Evolutionary conservation across 768 basidiomycete genomes (phyloP), one percentile per base, ranked within the genome.

Genomic region (Mycena capillaripes): DNA sequence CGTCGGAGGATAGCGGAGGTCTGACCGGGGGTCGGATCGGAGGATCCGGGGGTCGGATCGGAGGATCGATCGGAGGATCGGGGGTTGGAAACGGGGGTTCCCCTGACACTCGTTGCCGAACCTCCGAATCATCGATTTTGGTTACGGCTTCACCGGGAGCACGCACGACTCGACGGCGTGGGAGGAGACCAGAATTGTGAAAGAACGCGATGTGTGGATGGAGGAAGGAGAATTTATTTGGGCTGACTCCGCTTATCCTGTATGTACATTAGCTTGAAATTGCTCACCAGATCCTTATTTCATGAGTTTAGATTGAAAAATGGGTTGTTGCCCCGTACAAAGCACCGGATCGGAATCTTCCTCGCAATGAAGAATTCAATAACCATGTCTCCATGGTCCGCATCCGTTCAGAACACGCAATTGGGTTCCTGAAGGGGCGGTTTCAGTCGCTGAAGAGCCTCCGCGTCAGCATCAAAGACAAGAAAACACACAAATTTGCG

Each of bases 381-480:
- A n/a, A n/a, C n/a, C n/a, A n/a, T n/a, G n/a, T n/a, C n/a, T n/a
- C n/a, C n/a, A n/a, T n/a, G n/a, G n/a, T n/a, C n/a, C n/a, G n/a
- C n/a, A n/a, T n/a, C n/a, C n/a, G 7, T 80, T 77, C 57, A 80
- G 81, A 82, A 36, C 81, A 82, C 69, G 71, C 76, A n/a, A 78
- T 82, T 30, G 81, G 81, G 3, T 80, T 65, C 48, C 71, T 81
- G 21, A 82, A 82, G 60, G 82, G 81, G 1, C 74, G 76, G 14
- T 80, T 63, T 17, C 75, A 75, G 19, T 78, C 75, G 0, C 56
- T 81, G 4, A 76, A 75, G 36, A 69, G 75, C 16, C 69, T 81
- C 0, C 76, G 73, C 0, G 53, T 77, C 11, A 19, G 27, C 6
- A 81, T 81, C 71, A 42, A 67, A 3, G 53, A 75, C 66, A 72